Conservation (phyloP, 768 basidiomycete genomes). For the Hypsizygus marmoreus region DNA sequence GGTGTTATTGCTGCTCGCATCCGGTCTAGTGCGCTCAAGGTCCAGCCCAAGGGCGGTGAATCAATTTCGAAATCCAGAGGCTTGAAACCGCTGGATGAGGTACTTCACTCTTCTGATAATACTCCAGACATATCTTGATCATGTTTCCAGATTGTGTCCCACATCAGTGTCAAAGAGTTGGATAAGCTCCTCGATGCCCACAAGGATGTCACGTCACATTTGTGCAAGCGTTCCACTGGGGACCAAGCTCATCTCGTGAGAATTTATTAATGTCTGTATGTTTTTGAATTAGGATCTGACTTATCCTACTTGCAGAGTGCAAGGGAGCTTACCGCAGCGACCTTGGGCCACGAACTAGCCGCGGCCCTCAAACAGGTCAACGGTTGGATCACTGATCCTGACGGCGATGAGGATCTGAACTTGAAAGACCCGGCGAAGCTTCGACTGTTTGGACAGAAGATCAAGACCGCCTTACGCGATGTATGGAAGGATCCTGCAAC, state of each 20-base stretch:
- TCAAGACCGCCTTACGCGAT: conserved; percentile 66
- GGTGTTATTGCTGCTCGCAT: conserved; percentile 90
- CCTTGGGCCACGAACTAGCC: conserved; percentile 86
- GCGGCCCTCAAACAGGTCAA: conserved; percentile 60
- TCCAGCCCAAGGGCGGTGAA: conserved; percentile 34
- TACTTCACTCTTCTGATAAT: conserved; percentile 22
- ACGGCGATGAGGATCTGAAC: conserved; percentile 45
- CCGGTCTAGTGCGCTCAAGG: conserved; percentile 55
- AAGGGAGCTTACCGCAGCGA: conserved; percentile 75
- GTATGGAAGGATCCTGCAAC: conserved; percentile 71
- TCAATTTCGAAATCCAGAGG: conserved; percentile 33
- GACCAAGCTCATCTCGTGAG: conserved; percentile 82
- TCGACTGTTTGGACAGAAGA: conserved; percentile 49
- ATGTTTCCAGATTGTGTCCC: conserved; percentile 55
- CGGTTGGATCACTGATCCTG: conserved; percentile 47
- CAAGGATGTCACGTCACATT: conserved; percentile 63
- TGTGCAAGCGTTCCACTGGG: conserved; percentile 70
- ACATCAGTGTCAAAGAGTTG: conserved; percentile 50
- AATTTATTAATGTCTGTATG: conserved; percentile 3
- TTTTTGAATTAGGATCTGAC: conserved; percentile 1
- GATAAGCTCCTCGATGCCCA: conserved; percentile 64
- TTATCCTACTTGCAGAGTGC: conserved; percentile 63
- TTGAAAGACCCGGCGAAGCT: conserved; percentile 43
- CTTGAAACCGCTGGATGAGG: conserved; percentile 74
- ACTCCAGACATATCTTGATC: not conserved